A percentile compares a stretch with the other conserved stretches of the same genome.
Conservation (phyloP, 78 protist species). For the Dictyostelium capitatum region DNA sequence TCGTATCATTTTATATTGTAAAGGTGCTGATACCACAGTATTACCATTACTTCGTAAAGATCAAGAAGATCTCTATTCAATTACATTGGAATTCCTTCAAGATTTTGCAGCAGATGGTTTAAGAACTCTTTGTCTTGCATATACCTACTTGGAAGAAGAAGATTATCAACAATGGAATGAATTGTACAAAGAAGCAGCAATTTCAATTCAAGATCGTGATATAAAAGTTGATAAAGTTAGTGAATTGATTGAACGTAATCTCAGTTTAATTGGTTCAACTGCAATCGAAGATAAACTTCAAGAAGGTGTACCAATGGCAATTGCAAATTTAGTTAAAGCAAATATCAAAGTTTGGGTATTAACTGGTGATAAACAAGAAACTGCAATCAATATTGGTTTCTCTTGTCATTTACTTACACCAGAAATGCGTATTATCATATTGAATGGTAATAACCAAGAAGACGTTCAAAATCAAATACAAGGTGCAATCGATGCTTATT, state of each 20-base stretch:
- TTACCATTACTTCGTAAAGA: conserved; percentile 43
- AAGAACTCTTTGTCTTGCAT: conserved; percentile 91
- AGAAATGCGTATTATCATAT: conserved; percentile 60
- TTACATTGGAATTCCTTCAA: conserved; percentile 46
- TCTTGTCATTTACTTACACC: conserved; percentile 89
- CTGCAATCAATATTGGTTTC: conserved; percentile 96
- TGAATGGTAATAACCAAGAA: conserved; percentile 74
- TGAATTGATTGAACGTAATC: conserved; percentile 84
- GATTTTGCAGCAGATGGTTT: conserved; percentile 89
- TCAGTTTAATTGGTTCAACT: conserved; percentile 91
- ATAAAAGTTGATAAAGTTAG: conserved; percentile 60
- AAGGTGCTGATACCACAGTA: conserved; percentile 94
- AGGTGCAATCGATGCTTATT: conserved; percentile 71
- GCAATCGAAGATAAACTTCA: conserved; percentile 97
- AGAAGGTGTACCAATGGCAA: conserved; percentile 91
- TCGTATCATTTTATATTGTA: conserved; percentile 70
- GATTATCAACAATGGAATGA: conserved; percentile 71
- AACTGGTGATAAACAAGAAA: conserved; percentile 97
- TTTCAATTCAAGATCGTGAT: conserved; percentile 67
- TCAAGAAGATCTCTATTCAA: conserved; percentile 29
- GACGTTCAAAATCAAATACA: conserved; percentile 42
- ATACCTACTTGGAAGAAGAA: conserved; percentile 64
- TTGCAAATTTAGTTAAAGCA: conserved; percentile 81
- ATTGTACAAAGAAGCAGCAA: conserved; percentile 74
- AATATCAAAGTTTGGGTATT: conserved; percentile 90